Percentiles rank a stretch among this genome's conserved stretches.
phyloP scores from a whole-genome alignment of 2,329 filamentous ascomycete genomes.

The Trichoderma aggressivum region DNA sequence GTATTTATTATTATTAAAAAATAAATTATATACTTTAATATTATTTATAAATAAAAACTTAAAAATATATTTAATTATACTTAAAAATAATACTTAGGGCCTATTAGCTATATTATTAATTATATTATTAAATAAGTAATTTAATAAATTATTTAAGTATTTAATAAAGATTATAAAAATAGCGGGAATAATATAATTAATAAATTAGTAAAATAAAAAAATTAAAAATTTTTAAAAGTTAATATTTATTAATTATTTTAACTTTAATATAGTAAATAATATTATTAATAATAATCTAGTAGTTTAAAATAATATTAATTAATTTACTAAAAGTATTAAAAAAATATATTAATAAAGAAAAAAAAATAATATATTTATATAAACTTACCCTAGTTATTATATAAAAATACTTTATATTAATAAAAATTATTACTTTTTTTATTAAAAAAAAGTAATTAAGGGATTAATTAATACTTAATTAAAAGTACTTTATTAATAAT shows the following conservation, averaged over 20 bases:
- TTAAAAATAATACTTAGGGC: no score
- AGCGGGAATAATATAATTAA: neutral
- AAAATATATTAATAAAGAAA: neutral
- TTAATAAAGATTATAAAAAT: neutral
- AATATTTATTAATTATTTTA: neutral
- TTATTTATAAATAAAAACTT: no score
- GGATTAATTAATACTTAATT: neutral
- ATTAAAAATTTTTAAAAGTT: neutral
- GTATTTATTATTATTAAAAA: no score
- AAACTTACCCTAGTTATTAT: neutral
- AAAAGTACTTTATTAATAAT: neutral
- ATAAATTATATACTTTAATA: no score
- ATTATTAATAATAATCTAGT: neutral
- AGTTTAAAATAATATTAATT: neutral
- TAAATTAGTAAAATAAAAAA: neutral
- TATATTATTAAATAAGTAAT: neutral
- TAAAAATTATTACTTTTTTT: neutral
- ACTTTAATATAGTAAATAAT: neutral
- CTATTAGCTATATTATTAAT: no score
- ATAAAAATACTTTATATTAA: neutral
- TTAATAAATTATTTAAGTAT: neutral
- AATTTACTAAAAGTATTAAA: neutral
- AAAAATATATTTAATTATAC: no score
- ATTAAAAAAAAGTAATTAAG: neutral
- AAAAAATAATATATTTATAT: neutral